phyloP scores from a whole-genome alignment of 2,329 filamentous ascomycete genomes.

The Leptographium galeiforme region DNA sequence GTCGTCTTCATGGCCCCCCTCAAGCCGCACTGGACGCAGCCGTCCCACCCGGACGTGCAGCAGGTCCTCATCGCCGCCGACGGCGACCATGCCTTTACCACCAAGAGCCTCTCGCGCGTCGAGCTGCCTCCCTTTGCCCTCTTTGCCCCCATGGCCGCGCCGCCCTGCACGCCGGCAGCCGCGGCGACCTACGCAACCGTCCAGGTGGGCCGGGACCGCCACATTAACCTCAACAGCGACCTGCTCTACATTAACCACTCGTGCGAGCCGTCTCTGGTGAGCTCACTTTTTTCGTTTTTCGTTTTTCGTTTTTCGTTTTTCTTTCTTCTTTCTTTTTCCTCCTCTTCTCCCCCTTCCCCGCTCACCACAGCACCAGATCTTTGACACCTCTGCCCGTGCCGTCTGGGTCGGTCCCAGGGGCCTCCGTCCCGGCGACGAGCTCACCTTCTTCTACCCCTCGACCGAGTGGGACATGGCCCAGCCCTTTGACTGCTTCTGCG shows the following conservation, averaged over 20 bases:
- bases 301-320: not conserved
- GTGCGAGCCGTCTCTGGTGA: constrained; percentile 50
- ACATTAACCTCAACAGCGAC: constrained; percentile 52
- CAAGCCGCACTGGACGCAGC: constrained; percentile 44
- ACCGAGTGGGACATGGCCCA: constrained; percentile 66
- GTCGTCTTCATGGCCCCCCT: constrained; percentile 28
- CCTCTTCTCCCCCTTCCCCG: not conserved
- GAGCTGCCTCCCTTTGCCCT: constrained; percentile 47
- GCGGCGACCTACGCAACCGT: constrained; percentile 51
- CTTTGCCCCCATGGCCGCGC: constrained; percentile 53
- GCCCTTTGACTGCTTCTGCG: constrained; percentile 54
- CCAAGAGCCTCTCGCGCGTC: constrained; percentile 44
- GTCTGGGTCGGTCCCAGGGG: constrained; percentile 45
- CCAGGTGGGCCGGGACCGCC: constrained; percentile 40
- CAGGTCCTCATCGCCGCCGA: constrained; percentile 38
- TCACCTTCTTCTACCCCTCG: constrained; percentile 63
- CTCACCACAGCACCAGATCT: constrained; percentile 31
- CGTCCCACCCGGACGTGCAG: constrained; percentile 45
- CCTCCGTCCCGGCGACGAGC: constrained; percentile 40
- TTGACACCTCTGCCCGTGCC: constrained; percentile 43
- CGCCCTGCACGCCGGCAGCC: constrained; percentile 42
- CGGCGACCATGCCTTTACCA: constrained; percentile 38
- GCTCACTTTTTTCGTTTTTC: constrained; percentile 19
- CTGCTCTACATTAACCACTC: constrained; percentile 56
- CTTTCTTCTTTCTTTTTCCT: not conserved